phyloP scores from a whole-genome alignment of 2,329 filamentous ascomycete species.

The Aspergillus luchuensis region DNA sequence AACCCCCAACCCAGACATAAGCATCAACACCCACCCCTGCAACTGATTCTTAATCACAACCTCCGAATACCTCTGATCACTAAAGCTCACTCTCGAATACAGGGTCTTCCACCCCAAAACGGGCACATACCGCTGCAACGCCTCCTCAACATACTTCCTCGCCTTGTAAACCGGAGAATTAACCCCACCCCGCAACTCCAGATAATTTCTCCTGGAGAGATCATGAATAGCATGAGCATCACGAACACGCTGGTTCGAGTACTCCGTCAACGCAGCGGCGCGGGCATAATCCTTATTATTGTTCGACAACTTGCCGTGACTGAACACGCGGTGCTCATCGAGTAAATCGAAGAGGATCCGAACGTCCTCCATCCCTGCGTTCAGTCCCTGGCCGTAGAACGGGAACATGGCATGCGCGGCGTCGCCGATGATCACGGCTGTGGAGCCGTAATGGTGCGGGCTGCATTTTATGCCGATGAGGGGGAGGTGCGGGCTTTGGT shows the following conservation, averaged over 20 bases:
- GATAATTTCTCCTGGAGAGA: conserved; percentile 85
- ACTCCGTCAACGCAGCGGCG: conserved; percentile 64
- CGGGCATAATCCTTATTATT: conserved; percentile 23
- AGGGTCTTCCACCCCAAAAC: conserved; percentile 85
- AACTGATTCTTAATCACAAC: conserved; percentile 54
- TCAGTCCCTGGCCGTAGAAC: conserved; percentile 98
- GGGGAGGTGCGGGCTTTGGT: conserved; percentile 81
- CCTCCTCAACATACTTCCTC: conserved; percentile 85
- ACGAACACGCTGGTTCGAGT: conserved; percentile 70
- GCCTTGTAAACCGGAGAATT: conserved; percentile 74
- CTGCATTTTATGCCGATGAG: conserved; percentile 91
- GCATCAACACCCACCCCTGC: too few species aligned
- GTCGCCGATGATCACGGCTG: conserved; percentile 85
- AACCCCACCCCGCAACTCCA: conserved; percentile 89
- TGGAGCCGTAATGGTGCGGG: conserved; percentile 80
- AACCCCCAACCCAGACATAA: too few species aligned
- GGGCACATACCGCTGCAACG: conserved; percentile 73
- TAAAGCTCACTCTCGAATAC: conserved; percentile 90
- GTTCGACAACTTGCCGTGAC: too few species aligned
- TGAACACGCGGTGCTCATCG: conserved; percentile 47
- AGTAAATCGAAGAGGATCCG: conserved; percentile 26
- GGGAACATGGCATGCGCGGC: conserved; percentile 97
- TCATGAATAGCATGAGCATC: conserved; percentile 92
- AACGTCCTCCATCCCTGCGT: conserved; percentile 85
- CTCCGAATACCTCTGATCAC: conserved; percentile 86